Base-by-base conservation (phyloP, 23 red algal genomes). In the Gracilaria vermiculophylla region DNA sequence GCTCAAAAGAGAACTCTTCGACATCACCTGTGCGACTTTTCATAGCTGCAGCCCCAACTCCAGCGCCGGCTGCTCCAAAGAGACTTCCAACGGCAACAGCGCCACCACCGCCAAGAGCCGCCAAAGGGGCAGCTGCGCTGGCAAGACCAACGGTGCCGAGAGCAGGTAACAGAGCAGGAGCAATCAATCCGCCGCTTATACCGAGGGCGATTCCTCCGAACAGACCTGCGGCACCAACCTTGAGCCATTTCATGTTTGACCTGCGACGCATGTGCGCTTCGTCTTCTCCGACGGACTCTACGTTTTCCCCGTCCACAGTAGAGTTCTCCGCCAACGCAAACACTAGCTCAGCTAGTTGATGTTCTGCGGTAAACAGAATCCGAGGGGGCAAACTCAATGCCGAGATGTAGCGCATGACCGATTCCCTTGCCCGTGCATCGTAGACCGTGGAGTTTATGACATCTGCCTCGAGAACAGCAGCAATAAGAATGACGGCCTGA, bases 31-130 rank as follows among this genome's bases (percentile, higher is more conserved):
- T 75, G 39, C 87, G 54, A 49, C 45, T 69, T 64, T 31, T 36
- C 87, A 91, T 91, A 5, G 87, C 87, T 20, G 87, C 76, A 8
- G 87, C 87, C 7, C 87, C 87, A 21, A 91, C 76, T 14, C 87
- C 87, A 70, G 76, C 87, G 45, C 87, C 87, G n/a, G 75, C 87
- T 28, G 76, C 76, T n/a, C 87, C 87, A 54, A 91, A 91, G 24
- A 81, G 55, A 40, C 75, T 74, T 53, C 75, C 87, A 39, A 91
- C 75, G 45, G 87, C 87, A 10, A 81, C 76, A 53, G 87, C 74
- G 13, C 75, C 87, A 81, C 87, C 87, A 23, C 75, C 76, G 15
- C 87, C 76, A 29, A 80, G 56, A 6, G 87, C 87, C 17, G 76
- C 76, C 45, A 88, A 62, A 27, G 84, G 84, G 37, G 69, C 84